Conservation (phyloP, 129 eudicot genomes). For the Centella asiatica region DNA sequence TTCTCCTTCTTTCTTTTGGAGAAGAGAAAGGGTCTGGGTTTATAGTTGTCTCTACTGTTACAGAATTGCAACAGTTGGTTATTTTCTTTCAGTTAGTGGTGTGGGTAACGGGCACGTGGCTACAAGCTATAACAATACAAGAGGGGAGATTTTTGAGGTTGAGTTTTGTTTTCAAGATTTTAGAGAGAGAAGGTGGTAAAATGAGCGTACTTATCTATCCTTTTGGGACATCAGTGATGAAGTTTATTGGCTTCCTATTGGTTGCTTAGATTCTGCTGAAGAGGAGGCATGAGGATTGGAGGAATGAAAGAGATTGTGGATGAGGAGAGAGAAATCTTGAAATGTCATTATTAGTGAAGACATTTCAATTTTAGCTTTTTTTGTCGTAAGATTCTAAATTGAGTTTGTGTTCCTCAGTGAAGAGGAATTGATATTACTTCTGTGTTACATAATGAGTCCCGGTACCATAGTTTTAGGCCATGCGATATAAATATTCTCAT, state of each 20-base stretch:
- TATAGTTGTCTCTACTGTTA: constrained; percentile 15
- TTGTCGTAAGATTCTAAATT: constrained; percentile 1
- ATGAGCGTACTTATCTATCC: constrained; percentile 29
- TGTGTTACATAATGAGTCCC: constrained; percentile 40
- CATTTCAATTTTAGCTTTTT: constrained; percentile 10
- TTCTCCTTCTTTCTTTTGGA: constrained; percentile 7
- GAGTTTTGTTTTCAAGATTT: constrained; percentile 39
- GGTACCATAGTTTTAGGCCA: constrained; percentile 31
- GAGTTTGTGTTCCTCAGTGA: constrained; percentile 8
- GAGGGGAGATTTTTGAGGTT: constrained; percentile 37
- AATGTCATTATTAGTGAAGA: background rate
- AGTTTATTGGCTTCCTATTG: constrained; percentile 67
- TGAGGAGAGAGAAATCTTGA: constrained; percentile 20
- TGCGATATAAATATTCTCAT: constrained; percentile 1
- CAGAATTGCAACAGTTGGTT: constrained; percentile 15
- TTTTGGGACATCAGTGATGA: constrained; percentile 43
- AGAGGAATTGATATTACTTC: constrained; percentile 26
- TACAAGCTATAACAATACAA: background rate
- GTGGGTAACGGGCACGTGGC: constrained; percentile 59
- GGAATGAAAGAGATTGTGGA: constrained; percentile 21
- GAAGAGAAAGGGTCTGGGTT: constrained; percentile 18
- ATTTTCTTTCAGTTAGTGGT: constrained; percentile 53
- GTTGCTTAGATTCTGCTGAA: constrained; percentile 54
- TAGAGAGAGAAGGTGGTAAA: constrained; percentile 24
- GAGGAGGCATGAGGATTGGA: constrained; percentile 12